Evolutionary conservation across 1,139 yeast species (phyloP).

Genomic region (Candida pseudoviswanathii): DNA sequence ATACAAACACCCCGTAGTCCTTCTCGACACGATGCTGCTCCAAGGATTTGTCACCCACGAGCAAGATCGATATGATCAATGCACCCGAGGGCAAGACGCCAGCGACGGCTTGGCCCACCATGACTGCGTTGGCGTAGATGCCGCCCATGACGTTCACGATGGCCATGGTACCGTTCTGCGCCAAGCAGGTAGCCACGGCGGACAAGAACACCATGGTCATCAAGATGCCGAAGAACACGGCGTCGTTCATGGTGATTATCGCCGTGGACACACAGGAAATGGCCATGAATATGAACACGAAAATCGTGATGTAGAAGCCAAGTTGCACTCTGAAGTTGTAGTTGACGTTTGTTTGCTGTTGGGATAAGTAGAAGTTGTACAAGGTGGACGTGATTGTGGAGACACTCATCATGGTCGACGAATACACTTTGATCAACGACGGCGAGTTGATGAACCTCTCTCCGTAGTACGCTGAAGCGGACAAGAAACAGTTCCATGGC

Average conservation of each 20-base stretch:
- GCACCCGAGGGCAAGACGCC: slow-evolving; percentile 89
- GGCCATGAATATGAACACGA: slow-evolving; percentile 56
- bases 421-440: slow-evolving; percentile 58
- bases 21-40: slow-evolving; percentile 32
- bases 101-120: slow-evolving; percentile 94
- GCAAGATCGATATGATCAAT: slow-evolving; percentile 58
- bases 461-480: slow-evolving; percentile 83
- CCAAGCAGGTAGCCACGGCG: slow-evolving; percentile 66
- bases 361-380: slow-evolving; percentile 66
- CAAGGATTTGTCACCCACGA: slow-evolving; percentile 36
- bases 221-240: slow-evolving; percentile 44
- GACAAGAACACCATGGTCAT: slow-evolving; percentile 63
- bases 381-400: slow-evolving; percentile 72
- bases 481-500: slow-evolving; percentile 96
- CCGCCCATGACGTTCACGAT: slow-evolving; percentile 79
- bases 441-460: slow-evolving; percentile 60
- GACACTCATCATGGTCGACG: slow-evolving; percentile 88
- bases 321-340: slow-evolving; percentile 59
- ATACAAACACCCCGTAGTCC: slow-evolving; percentile 57
- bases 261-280: slow-evolving; percentile 49
- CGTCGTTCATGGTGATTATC: slow-evolving; percentile 41
- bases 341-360: slow-evolving; percentile 63
- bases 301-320: slow-evolving; percentile 61
- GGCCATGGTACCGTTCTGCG: slow-evolving; percentile 92
- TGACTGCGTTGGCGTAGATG: slow-evolving; percentile 79